These are phyloP conservation scores for Eucalyptus erythrocorys DNA, from an alignment of 345 rosid species.

Conservation along the genomic window DNA sequence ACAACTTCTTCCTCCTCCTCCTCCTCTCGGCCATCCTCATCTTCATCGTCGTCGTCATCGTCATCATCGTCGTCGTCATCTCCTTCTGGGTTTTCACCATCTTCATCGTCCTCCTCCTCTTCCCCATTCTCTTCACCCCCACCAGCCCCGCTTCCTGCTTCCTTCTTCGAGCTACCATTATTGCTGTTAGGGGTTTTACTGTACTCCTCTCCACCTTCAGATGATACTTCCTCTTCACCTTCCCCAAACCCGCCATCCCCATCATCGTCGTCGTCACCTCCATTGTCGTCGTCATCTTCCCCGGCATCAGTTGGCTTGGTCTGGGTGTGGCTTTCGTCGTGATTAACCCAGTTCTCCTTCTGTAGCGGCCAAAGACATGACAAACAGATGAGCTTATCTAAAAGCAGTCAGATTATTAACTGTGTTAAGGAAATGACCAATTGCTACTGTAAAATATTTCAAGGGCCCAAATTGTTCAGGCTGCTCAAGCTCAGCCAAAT, in stretches of 20 bases:
- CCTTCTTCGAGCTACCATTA: conserved; percentile 37
- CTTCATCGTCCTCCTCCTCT: conserved; percentile 28
- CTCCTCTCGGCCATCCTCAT: conserved; percentile 11
- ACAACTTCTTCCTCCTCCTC: conserved; percentile 28
- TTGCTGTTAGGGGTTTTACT: conserved; percentile 21
- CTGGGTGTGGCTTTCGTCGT: neutral
- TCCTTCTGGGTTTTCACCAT: conserved; percentile 1
- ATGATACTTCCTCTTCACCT: conserved; percentile 46
- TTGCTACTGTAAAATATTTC: neutral
- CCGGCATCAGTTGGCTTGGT: conserved; percentile 43
- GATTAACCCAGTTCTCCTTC: conserved; percentile 13
- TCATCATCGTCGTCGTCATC: conserved; percentile 17
- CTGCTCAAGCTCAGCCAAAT: neutral
- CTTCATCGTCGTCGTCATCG: conserved; percentile 12
- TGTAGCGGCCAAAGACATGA: neutral
- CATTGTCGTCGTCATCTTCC: conserved; percentile 28
- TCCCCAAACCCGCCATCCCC: conserved; percentile 37
- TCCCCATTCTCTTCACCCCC: conserved; percentile 32
- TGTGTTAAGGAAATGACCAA: neutral
- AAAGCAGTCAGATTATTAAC: neutral
- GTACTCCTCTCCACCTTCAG: conserved; percentile 36
- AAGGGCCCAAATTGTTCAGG: neutral
- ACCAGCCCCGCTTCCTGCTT: conserved; percentile 15
- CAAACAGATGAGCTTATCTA: neutral
- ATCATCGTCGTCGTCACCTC: conserved; percentile 6